These are phyloP conservation scores for Trifolium repens DNA, from an alignment of 306 rosid species.

Conservation along the genomic window DNA sequence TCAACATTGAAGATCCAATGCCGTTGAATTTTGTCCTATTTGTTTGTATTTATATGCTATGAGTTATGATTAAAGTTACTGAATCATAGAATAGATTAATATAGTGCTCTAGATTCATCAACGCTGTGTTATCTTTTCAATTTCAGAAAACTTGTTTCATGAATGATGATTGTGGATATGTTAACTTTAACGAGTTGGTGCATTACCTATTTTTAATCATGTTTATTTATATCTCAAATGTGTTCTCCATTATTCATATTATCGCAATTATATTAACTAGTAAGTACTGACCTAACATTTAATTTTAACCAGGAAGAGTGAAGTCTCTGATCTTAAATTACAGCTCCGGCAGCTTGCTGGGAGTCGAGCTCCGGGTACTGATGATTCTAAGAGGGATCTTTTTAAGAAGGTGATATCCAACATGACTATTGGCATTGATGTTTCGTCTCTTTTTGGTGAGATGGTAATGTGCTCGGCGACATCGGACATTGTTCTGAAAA, in stretches of 20 bases:
- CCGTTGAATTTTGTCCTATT: conserved; percentile 25
- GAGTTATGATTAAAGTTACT: too few species aligned
- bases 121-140: conserved; percentile 8
- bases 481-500: conserved; percentile 87
- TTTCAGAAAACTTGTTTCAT: conserved; percentile 29
- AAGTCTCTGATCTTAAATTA: conserved; percentile 87
- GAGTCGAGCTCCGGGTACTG: conserved; percentile 95
- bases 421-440: conserved; percentile 96
- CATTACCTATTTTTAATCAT: conserved; percentile 21
- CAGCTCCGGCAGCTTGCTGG: conserved; percentile 99
- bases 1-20: conserved; percentile 31
- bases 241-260: conserved; percentile 10
- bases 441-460: conserved; percentile 92
- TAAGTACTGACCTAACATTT: conserved; percentile 34
- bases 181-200: conserved; percentile 43
- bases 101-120: neutral
- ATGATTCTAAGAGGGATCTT: conserved; percentile 96
- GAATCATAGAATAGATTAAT: too few species aligned
- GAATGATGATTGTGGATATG: conserved; percentile 31
- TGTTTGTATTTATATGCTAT: too few species aligned
- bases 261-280: neutral
- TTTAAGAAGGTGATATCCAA: conserved; percentile 97
- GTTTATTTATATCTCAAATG: neutral
- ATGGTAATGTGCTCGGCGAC: conserved; percentile 99
- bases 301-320: conserved; percentile 76